Evolutionary conservation across 805 yeast genomes (phyloP).

Genomic region (Maudiozyma barnettii): DNA sequence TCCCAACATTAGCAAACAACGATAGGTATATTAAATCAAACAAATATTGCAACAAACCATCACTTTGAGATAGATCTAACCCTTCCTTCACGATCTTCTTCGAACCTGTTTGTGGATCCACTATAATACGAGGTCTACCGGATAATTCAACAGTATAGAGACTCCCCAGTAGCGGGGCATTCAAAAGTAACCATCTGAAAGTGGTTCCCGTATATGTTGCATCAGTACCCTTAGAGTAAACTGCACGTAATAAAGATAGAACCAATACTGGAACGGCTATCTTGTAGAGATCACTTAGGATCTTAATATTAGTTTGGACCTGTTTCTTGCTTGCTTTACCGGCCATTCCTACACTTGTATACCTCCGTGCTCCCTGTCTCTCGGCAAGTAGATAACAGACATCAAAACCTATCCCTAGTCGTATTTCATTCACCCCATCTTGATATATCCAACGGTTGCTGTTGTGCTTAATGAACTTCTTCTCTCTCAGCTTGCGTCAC

Average conservation of each 20-base stretch:
- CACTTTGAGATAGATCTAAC: slow-evolving; percentile 36
- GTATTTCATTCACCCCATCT: too few relatives aligned
- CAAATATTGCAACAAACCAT: slow-evolving; percentile 44
- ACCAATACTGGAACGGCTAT: slow-evolving; percentile 22
- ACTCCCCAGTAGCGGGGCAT: slow-evolving; percentile 30
- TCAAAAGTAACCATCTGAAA: slow-evolving; percentile 16
- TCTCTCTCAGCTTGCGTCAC: too few relatives aligned
- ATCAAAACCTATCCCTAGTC: too few relatives aligned
- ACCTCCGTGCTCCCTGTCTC: too few relatives aligned
- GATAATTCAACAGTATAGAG: slow-evolving; percentile 38
- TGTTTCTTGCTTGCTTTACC: slow-evolving; percentile 48
- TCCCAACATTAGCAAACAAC: slow-evolving; percentile 38
- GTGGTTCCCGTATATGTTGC: background rate
- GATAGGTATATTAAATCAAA: slow-evolving; percentile 48
- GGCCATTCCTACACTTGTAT: too few relatives aligned
- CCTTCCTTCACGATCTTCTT: slow-evolving; percentile 36
- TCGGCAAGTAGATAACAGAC: too few relatives aligned
- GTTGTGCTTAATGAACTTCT: too few relatives aligned
- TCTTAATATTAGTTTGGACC: slow-evolving; percentile 29
- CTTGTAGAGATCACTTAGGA: slow-evolving; percentile 17
- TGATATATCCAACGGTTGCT: too few relatives aligned
- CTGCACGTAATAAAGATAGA: slow-evolving; percentile 32
- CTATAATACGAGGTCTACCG: slow-evolving; percentile 39
- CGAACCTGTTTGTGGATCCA: slow-evolving; percentile 1
- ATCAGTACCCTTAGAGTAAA: slow-evolving; percentile 17